These are phyloP conservation scores for Venturia carpophila DNA, from an alignment of 2,329 filamentous ascomycete species.

Conservation along the genomic window DNA sequence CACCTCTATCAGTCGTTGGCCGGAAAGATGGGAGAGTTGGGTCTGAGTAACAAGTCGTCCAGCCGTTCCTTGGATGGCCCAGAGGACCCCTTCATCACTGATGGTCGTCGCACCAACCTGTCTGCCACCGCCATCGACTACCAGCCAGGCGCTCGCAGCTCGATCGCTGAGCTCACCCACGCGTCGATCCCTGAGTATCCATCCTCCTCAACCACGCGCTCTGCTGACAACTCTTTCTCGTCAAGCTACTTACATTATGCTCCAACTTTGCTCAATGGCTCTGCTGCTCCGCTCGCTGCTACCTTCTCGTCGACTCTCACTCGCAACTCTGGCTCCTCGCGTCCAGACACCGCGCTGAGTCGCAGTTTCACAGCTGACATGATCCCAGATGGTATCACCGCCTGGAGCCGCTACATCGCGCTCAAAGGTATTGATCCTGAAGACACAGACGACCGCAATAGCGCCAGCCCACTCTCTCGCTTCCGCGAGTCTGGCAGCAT, in stretches of 20 bases:
- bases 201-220: neutral
- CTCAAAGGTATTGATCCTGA: neutral
- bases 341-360: neutral
- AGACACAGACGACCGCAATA: slow-evolving; percentile 9
- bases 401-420: slow-evolving; percentile 15
- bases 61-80: neutral
- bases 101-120: neutral
- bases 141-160: neutral
- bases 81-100: slow-evolving; percentile 15
- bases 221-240: slow-evolving; percentile 7
- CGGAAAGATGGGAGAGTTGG: neutral
- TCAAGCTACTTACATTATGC: neutral
- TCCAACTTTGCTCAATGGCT: neutral
- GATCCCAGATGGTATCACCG: neutral
- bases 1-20: slow-evolving; percentile 10
- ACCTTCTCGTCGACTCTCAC: neutral
- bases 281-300: slow-evolving; percentile 7
- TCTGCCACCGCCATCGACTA: slow-evolving; percentile 16
- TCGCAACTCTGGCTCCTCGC: slow-evolving; percentile 11
- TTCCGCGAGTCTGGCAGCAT: slow-evolving; percentile 10
- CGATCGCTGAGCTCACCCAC: slow-evolving; percentile 5
- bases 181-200: slow-evolving; percentile 9
- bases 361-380: neutral
- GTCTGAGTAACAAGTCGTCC: neutral
- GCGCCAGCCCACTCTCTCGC: neutral